Base-by-base conservation (phyloP, 768 basidiomycete species). In the Boletellus emodensis region DNA sequence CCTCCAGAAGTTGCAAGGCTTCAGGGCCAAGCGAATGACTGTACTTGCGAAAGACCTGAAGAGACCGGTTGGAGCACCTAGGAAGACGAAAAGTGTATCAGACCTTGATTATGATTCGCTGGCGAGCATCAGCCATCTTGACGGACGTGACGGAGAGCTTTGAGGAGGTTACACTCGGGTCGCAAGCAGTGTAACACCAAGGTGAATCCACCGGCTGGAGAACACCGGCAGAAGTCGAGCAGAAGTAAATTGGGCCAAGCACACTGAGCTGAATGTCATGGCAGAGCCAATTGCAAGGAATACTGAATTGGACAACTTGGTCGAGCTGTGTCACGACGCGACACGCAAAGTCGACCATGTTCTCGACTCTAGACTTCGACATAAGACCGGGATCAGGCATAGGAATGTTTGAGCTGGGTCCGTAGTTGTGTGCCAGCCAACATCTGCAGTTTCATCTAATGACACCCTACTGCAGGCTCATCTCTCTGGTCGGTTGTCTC, bases 11-110 rank as follows among this genome's bases (percentile, higher is more conserved):
- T 36, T 80, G 76, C 20, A 90, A 70, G 9, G 83, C 82, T 48
- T 91, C 88, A 6, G 91, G 85, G 1, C 90, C 87, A 6, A 94
- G 75, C 10, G 91, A 88, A 61, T 91, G 88, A 60, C 88, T 89
- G 65, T 89, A 91, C 69, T 93, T 93, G 44, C 89, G 78, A 63
- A 92, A 92, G 39, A 90, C 85, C 88, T 91, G 55, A 37, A 51
- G 44, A 48, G 48, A 32, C 12, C 43, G 35, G 14, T 20, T 41
- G 37, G 28, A 33, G 14, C n/a, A 8, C 39, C 33, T 17, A 44
- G 28, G 7, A 14, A n/a, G 20, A 14, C 7, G 11, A 20, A 40
- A 18, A 33, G 24, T 20, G 18, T 17, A 5, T 46, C 51, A 10
- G 44, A 76, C 75, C 67, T 77, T 77, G 61, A 77, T 74, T 49